These are phyloP conservation scores for Eragrostis curvula DNA, from an alignment of 176 grass and related monocot species.

Conservation along the genomic window DNA sequence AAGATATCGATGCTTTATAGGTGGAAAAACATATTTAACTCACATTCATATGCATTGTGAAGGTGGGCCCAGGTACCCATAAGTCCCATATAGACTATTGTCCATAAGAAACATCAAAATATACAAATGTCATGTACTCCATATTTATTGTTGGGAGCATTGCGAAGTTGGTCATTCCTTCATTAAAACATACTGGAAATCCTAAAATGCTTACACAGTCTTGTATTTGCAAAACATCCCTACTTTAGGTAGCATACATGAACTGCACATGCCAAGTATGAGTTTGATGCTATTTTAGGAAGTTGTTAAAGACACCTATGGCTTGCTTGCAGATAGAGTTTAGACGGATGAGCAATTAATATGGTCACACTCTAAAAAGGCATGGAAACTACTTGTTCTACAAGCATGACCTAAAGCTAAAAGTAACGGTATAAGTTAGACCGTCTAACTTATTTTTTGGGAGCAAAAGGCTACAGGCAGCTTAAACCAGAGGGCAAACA, in stretches of 20 bases:
- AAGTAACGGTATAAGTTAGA: too few species aligned
- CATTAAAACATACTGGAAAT: neutral
- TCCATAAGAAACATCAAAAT: too few species aligned
- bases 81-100: too few species aligned
- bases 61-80: too few species aligned
- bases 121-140: slow-evolving; percentile 7
- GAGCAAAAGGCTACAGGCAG: neutral
- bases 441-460: neutral
- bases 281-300: neutral
- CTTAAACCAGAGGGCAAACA: neutral
- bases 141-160: neutral
- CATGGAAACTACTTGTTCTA: neutral
- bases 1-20: slow-evolving; percentile 14
- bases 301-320: neutral
- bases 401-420: neutral
- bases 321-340: neutral
- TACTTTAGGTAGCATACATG: neutral
- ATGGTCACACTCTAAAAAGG: neutral
- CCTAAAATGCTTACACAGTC: neutral
- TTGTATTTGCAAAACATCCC: slow-evolving; percentile 1
- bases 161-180: neutral
- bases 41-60: neutral
- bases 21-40: slow-evolving; percentile 14
- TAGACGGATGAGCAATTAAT: neutral
- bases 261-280: neutral